Evolutionary conservation across 108 stramenopile species (phyloP).

Genomic region (Skeletonema menzelii): DNA sequence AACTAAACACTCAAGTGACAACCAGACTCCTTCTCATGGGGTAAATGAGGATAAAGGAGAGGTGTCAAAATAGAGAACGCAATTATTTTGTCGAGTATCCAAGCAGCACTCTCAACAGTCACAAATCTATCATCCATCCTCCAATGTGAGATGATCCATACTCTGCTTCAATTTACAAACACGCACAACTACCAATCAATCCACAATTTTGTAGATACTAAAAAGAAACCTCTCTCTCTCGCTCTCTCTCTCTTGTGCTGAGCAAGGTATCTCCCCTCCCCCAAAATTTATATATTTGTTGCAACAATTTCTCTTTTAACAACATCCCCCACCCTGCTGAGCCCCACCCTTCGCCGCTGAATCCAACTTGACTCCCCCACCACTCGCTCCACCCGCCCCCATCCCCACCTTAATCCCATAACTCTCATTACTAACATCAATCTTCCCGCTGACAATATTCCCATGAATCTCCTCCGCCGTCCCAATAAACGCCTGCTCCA

Average conservation of each 20-base stretch:
- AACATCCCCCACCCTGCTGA: conserved; percentile 39
- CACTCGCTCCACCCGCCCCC: conserved; percentile 54
- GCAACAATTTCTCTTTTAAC: conserved; percentile 16
- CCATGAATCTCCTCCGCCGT: conserved; percentile 98
- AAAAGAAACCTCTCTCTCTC: too few relatives aligned
- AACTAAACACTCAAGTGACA: background rate
- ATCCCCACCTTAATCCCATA: conserved; percentile 96
- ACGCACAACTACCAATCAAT: too few relatives aligned
- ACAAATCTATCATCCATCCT: background rate
- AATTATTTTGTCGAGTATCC: background rate
- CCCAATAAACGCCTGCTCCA: conserved; percentile 97
- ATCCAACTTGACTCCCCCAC: conserved; percentile 27
- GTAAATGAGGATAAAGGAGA: background rate
- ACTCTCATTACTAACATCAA: conserved; percentile 96
- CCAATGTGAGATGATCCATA: background rate
- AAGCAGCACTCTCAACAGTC: background rate
- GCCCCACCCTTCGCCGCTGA: conserved; percentile 1
- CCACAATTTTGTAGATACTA: too few relatives aligned
- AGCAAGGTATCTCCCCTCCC: background rate
- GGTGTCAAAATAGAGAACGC: background rate
- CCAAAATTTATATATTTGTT: background rate
- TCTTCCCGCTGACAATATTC: conserved; percentile 94
- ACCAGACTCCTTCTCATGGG: background rate
- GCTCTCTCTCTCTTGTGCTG: too few relatives aligned
- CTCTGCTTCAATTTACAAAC: background rate